Evolutionary conservation across 2,329 filamentous ascomycete genomes (phyloP), one percentile per base, ranked within the genome.

Genomic region (Penicillium sp.): DNA sequence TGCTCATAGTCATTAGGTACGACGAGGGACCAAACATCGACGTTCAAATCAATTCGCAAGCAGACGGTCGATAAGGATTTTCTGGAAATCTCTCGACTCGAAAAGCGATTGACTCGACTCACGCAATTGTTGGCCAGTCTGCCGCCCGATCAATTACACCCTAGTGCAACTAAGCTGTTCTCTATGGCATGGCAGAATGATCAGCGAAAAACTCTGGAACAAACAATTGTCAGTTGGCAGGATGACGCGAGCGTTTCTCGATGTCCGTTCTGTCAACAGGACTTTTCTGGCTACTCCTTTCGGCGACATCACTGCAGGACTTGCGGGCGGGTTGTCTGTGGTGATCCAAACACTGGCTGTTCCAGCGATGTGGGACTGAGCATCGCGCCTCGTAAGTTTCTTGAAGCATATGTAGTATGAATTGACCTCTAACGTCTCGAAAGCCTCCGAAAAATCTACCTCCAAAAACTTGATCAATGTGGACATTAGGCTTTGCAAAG

Each of bases 221-320:
- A 98, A 64, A 89, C 87, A 0, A 81, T 98, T 6, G 90, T 98
- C 13, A 86, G 85, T 0, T 98, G 93, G 93, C 87, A 98, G 67
- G 90, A 97, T 42, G 93, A 98, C 67, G 77, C 84, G 0, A 80
- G 76, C 26, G 89, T 98, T 5, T 52, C 76, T 1, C 83, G 84
- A 54, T 98, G 93, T 63, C 93, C 93, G 0, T 95, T 95, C 62
- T 98, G 93, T 61, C 87, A 95, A 63, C 93, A 98, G 61, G 89
- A 95, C 46, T 98, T 98, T 67, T 86, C 89, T 0, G 86, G 84
- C 11, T 97, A 95, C 79, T 87, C 89, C 1, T 95, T 97, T 62
- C 81, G 93, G 59, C 77, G 93, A 56, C 93, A 97, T 67, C 93
- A 98, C 68, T 98, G 93, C 69, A 81, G 93, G 44, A 85, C 95